Percentiles rank a stretch among this genome's conserved stretches.
phyloP scores from a whole-genome alignment of 2,329 filamentous ascomycete genomes.

The Claviceps maximensis region DNA sequence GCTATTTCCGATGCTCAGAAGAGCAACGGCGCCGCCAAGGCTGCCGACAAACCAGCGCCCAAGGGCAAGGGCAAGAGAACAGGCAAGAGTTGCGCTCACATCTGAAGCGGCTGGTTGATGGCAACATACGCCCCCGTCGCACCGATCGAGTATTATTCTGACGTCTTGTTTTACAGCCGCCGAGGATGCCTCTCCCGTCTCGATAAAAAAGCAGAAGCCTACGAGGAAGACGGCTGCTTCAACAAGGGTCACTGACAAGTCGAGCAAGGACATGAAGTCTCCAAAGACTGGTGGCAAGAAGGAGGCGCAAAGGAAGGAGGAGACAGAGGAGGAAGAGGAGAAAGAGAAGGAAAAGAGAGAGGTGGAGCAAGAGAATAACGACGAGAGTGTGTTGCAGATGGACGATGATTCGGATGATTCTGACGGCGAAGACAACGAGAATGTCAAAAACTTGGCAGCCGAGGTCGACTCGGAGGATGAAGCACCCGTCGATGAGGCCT shows the following conservation, averaged over 20 bases:
- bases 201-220: constrained; percentile 21
- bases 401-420: constrained; percentile 18
- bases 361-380: constrained; percentile 15
- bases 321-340: constrained; percentile 8
- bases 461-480: constrained; percentile 32
- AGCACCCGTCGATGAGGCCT: constrained; percentile 22
- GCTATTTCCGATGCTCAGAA: constrained; percentile 18
- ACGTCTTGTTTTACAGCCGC: constrained; percentile 1
- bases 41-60: constrained; percentile 20
- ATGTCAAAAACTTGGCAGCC: constrained; percentile 29
- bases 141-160: constrained; percentile 8
- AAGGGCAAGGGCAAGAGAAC: constrained; percentile 25
- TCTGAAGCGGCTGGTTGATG: not conserved
- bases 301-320: constrained; percentile 7
- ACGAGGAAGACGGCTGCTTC: constrained; percentile 1
- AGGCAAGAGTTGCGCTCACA: constrained; percentile 11
- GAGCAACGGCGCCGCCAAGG: constrained; percentile 13
- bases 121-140: not conserved
- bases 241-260: constrained; percentile 3
- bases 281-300: constrained; percentile 23
- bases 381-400: constrained; percentile 19
- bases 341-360: constrained; percentile 10
- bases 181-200: constrained; percentile 23
- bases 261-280: constrained; percentile 7
- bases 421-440: constrained; percentile 28